Base-by-base conservation (phyloP, 2,329 filamentous ascomycete genomes). In the Ascochyta fabae region DNA sequence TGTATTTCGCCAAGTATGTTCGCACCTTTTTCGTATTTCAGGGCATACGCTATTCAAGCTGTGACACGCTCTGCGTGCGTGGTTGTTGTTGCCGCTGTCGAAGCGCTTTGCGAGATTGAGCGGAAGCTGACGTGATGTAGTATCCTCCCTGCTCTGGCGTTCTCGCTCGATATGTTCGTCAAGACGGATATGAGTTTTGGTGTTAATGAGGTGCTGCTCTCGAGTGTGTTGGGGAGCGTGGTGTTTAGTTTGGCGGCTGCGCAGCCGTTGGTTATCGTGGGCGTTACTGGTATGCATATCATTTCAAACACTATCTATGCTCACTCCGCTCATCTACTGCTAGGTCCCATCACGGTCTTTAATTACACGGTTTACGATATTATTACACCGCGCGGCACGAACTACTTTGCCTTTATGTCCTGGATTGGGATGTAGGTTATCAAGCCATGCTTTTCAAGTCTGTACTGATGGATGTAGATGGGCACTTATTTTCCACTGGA, bases 351-450 rank as follows among this genome's bases (percentile, higher is more conserved):
- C 53, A 96, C 92, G 15, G 91, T 96, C 26, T 96, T 96, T 72
- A 96, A 96, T 73, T 96, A 96, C 71, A 96, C 92, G 3, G 91
- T 96, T 3, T 96, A 93, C 78, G 89, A 95, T 74, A 96, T 96
- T 61, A 90, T 96, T 71, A 79, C 82, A 1, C 88, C 89, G 1
- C 86, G 86, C 0, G 90, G 90, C 1, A 90, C 89, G 5, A 88
- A 93, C 69, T 96, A 94, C 71, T 86, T 96, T 50, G 86, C 88
- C 6, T 96, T 96, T 74, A 96, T 96, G 92, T 88, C 87, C 68
- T 94, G 92, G 89, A 91, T 96, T 68, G 91, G 91, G 59, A 83
- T 96, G 80, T 88, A 75, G 77, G 84, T 75, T 26, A 3, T 22
- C 9, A 23, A 35, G 33, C n/a, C 33, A 13, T 24, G 29, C 33